Evolutionary conservation across 257 asterid genomes (phyloP), one percentile per base, ranked within the genome.

Genomic region (Nicotiana undulata): DNA sequence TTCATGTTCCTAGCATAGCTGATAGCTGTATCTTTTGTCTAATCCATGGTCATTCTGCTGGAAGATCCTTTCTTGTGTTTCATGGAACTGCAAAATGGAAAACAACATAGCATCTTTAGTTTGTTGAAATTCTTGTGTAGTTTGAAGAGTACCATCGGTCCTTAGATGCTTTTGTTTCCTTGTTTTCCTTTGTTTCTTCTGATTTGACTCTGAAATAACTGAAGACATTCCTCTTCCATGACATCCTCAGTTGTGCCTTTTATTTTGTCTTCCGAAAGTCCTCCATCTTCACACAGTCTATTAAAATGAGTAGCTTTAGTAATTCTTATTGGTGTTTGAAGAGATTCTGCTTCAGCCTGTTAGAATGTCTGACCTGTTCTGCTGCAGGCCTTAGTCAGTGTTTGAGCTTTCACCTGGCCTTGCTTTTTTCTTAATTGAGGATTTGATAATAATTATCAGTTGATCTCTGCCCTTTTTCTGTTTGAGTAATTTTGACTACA

Each of bases 241-340:
- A 49, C 61, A 74, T 74, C 78, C 61, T 72, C 40, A 46, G 22
- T 37, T 46, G 24, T 51, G 22, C 40, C 60, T 22, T 22, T 49
- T 24, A 16, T 22, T 44, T 46, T 37, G 61, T 49, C 78, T 74
- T 74, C 78, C 5, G 44, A 49, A 74, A 49, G 61, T 49, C 61
- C 44, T 74, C 61, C 40, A 74, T 49, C 61, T 74, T 74, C 78
- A 22, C 77, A 72, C 46, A 46, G 60, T 72, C n/a, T 22, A 70
- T 10, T 55, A 70, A 40, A 12, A 10, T 72, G 37, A 24, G 44
- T 49, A 37, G 60, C 61, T 74, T 74, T 49, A 49, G 22, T 32
- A 53, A 49, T 74, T 3, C 24, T 72, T 58, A 24, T 72, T 72
- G 78, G 60, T 13, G 78, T 24, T 24, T 4, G 60, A 24, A 46